Evolutionary conservation across 1,139 yeast genomes (phyloP).

Genomic region (Wickerhamiella pararugosa): DNA sequence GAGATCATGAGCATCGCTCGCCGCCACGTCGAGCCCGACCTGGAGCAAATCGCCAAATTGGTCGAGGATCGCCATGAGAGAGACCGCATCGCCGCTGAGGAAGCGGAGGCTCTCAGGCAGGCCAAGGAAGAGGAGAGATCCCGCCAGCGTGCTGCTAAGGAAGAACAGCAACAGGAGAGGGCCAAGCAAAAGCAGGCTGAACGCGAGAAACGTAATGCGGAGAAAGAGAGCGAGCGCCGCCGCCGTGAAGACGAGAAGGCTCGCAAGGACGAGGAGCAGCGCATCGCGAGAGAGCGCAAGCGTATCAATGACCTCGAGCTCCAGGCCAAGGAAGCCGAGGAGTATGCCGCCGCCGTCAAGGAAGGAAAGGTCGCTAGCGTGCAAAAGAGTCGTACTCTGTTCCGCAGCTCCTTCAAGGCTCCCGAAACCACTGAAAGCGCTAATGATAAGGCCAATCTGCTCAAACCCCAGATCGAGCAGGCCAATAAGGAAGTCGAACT

Average conservation of each 20-base stretch:
- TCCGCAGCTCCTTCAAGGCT: not conserved
- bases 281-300: conserved; percentile 16
- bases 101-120: conserved; percentile 34
- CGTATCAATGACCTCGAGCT: conserved; percentile 8
- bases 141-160: conserved; percentile 23
- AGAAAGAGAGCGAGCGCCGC: conserved; percentile 21
- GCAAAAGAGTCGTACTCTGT: not conserved
- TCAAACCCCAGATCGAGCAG: conserved; percentile 15
- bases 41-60: conserved; percentile 55
- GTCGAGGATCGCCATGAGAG: conserved; percentile 57
- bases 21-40: conserved; percentile 70
- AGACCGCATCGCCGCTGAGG: conserved; percentile 45
- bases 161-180: conserved; percentile 25
- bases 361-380: conserved; percentile 1
- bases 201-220: conserved; percentile 28
- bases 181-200: conserved; percentile 21
- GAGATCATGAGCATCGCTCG: conserved; percentile 78
- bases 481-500: conserved; percentile 13
- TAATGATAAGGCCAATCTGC: conserved; percentile 17
- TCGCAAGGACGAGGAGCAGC: conserved; percentile 19
- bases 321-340: conserved; percentile 13
- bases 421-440: conserved; percentile 11
- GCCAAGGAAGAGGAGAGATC: conserved; percentile 28
- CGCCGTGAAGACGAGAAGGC: conserved; percentile 19
- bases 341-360: conserved; percentile 8